Evolutionary conservation across 495 filamentous ascomycete genomes (phyloP).

Genomic region (Daldinia loculata): DNA sequence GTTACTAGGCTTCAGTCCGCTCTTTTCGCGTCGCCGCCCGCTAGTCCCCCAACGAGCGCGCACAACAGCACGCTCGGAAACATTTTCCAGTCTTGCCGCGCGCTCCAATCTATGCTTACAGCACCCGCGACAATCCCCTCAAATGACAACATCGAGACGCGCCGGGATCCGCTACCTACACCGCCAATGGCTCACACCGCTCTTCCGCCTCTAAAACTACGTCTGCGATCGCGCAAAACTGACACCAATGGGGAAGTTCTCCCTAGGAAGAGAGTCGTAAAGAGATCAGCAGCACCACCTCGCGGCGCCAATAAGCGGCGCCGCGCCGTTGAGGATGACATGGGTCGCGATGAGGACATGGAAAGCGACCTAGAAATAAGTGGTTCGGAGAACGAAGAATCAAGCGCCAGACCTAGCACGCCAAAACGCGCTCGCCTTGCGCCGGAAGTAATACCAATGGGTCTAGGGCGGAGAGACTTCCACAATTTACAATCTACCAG

Average conservation of each 20-base stretch:
- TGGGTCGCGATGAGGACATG: slow-evolving; percentile 53
- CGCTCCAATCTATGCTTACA: slow-evolving; percentile 71
- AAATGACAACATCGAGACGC: slow-evolving; percentile 62
- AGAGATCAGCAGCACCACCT: slow-evolving; percentile 56
- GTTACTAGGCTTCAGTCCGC: slow-evolving; percentile 62
- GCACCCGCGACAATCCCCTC: slow-evolving; percentile 52
- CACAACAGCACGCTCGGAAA: slow-evolving; percentile 62
- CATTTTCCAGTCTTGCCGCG: slow-evolving; percentile 73
- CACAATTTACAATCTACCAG: slow-evolving; percentile 61
- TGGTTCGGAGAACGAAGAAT: slow-evolving; percentile 27
- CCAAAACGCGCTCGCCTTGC: slow-evolving; percentile 72
- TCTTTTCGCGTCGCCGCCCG: slow-evolving; percentile 68
- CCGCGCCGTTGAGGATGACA: slow-evolving; percentile 64
- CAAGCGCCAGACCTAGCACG: slow-evolving; percentile 63
- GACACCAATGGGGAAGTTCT: slow-evolving; percentile 44
- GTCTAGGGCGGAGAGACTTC: slow-evolving; percentile 70
- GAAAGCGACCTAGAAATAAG: slow-evolving; percentile 50
- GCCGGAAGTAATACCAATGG: slow-evolving; percentile 73
- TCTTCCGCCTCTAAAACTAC: slow-evolving; percentile 56
- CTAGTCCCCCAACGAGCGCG: slow-evolving; percentile 68
- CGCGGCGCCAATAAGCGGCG: slow-evolving; percentile 71
- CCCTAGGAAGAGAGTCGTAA: slow-evolving; percentile 59
- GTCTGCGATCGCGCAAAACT: slow-evolving; percentile 55
- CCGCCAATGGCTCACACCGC: slow-evolving; percentile 62
- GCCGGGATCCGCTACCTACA: slow-evolving; percentile 52